Percentiles rank a stretch among this genome's conserved stretches.
Evolutionary conservation across 495 filamentous ascomycete genomes (phyloP).

Genomic region (Cudoniella acicularis): DNA sequence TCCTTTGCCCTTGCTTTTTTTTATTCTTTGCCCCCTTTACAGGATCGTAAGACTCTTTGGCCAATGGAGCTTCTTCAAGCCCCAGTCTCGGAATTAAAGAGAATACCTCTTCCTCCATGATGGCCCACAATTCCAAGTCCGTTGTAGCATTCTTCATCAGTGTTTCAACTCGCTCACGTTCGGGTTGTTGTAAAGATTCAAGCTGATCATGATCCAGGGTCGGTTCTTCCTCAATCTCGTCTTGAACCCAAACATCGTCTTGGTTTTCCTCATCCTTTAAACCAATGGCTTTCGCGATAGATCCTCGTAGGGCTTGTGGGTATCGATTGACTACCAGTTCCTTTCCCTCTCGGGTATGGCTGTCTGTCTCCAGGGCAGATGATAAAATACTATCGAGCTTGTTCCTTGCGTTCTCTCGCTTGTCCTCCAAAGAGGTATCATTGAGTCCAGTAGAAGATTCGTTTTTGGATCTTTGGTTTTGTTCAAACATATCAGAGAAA

Average conservation of each 20-base stretch:
- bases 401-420: not conserved
- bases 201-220: slow-evolving; percentile 21
- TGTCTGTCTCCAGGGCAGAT: not conserved
- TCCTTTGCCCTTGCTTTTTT: slow-evolving; percentile 10
- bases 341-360: slow-evolving; percentile 1
- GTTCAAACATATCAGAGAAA: slow-evolving; percentile 48
- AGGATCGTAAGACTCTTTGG: not conserved
- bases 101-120: slow-evolving; percentile 69
- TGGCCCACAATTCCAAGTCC: slow-evolving; percentile 67
- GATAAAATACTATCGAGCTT: slow-evolving; percentile 10
- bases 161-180: slow-evolving; percentile 41
- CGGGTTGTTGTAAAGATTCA: slow-evolving; percentile 34
- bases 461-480: slow-evolving; percentile 17
- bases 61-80: slow-evolving; percentile 8
- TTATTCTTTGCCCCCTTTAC: not conserved
- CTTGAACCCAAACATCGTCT: not conserved
- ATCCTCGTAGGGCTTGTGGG: slow-evolving; percentile 17
- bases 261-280: not conserved
- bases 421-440: no score
- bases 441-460: no score
- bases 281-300: slow-evolving; percentile 24
- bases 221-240: not conserved
- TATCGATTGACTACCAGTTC: slow-evolving; percentile 13
- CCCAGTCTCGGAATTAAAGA: slow-evolving; percentile 49
- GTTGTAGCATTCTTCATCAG: slow-evolving; percentile 48